Evolutionary conservation across 768 basidiomycete species (phyloP).

Genomic region (Terana coerulea): DNA sequence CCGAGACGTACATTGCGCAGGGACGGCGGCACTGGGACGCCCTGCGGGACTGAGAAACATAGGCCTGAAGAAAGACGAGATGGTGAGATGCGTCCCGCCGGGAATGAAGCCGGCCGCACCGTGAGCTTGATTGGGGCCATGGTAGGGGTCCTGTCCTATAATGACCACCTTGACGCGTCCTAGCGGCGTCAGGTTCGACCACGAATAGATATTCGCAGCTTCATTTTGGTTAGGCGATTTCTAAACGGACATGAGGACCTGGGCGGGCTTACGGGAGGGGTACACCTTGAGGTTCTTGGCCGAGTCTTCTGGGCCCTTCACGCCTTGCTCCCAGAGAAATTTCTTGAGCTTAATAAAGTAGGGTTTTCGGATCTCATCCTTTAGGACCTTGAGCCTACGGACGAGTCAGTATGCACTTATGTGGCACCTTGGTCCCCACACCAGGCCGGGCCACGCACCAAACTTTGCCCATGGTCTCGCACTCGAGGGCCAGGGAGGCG

Average conservation of each 20-base stretch:
- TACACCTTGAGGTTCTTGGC: slow-evolving; percentile 56
- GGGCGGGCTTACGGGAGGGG: slow-evolving; percentile 75
- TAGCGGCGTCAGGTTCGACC: slow-evolving; percentile 80
- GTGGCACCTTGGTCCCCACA: background rate
- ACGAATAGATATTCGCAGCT: slow-evolving; percentile 87
- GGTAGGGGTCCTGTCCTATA: slow-evolving; percentile 89
- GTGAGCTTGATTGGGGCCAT: slow-evolving; percentile 77
- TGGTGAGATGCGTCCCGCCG: background rate
- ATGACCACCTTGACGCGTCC: slow-evolving; percentile 86
- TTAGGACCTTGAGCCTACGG: slow-evolving; percentile 66
- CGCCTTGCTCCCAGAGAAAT: slow-evolving; percentile 65
- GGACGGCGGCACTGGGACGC: slow-evolving; percentile 74
- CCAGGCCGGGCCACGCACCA: slow-evolving; percentile 42
- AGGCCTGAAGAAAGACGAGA: slow-evolving; percentile 45
- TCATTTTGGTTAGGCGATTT: background rate
- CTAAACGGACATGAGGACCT: no score
- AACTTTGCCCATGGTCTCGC: slow-evolving; percentile 68
- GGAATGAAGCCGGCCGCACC: slow-evolving; percentile 40
- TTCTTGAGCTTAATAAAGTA: slow-evolving; percentile 73
- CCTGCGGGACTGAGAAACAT: slow-evolving; percentile 86
- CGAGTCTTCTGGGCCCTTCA: slow-evolving; percentile 47
- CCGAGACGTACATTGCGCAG: slow-evolving; percentile 62
- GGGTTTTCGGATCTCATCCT: slow-evolving; percentile 70
- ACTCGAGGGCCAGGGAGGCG: slow-evolving; percentile 62
- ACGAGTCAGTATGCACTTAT: background rate